These are phyloP conservation scores for Neocucurbitaria cava DNA, from an alignment of 2,329 filamentous ascomycete species.

Conservation along the genomic window DNA sequence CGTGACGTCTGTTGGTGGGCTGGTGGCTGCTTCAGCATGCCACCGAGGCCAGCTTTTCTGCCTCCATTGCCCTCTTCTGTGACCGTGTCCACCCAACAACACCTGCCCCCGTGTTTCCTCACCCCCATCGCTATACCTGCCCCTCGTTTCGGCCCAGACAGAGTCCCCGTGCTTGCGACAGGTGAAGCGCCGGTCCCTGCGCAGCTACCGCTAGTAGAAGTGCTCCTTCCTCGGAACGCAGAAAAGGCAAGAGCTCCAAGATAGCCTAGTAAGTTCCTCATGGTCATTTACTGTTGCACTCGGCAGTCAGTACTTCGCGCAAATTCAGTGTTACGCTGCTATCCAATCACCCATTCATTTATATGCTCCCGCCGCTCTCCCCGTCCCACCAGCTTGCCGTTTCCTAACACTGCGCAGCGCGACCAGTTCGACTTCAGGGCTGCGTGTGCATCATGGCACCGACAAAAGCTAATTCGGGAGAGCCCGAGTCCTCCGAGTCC, in stretches of 20 bases:
- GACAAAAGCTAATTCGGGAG: conserved; percentile 22
- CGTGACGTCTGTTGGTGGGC: conserved; percentile 16
- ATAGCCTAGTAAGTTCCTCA: conserved; percentile 14
- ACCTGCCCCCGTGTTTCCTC: not conserved
- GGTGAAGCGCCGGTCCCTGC: not conserved
- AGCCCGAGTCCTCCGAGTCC: conserved; percentile 31
- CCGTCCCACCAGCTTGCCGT: conserved; percentile 11
- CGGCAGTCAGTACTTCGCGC: not conserved
- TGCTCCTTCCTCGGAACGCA: conserved; percentile 17
- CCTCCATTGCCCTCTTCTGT: conserved; percentile 13
- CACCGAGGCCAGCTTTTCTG: conserved; percentile 22
- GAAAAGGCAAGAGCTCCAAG: not conserved
- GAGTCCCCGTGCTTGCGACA: conserved; percentile 7
- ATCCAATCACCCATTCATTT: conserved; percentile 9
- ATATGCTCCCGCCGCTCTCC: conserved; percentile 1
- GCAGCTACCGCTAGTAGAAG: conserved; percentile 2
- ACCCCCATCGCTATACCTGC: not conserved
- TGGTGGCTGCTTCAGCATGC: conserved; percentile 15
- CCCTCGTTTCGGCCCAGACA: not conserved
- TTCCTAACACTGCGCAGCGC: conserved; percentile 31
- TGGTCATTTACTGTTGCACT: not conserved
- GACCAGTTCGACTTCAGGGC: conserved; percentile 18
- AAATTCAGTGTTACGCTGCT: conserved; percentile 7
- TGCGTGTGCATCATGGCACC: conserved; percentile 31
- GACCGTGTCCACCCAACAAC: conserved; percentile 7